Evolutionary conservation across 2,329 filamentous ascomycete genomes (phyloP).

Genomic region (Xylaria hypoxylon): DNA sequence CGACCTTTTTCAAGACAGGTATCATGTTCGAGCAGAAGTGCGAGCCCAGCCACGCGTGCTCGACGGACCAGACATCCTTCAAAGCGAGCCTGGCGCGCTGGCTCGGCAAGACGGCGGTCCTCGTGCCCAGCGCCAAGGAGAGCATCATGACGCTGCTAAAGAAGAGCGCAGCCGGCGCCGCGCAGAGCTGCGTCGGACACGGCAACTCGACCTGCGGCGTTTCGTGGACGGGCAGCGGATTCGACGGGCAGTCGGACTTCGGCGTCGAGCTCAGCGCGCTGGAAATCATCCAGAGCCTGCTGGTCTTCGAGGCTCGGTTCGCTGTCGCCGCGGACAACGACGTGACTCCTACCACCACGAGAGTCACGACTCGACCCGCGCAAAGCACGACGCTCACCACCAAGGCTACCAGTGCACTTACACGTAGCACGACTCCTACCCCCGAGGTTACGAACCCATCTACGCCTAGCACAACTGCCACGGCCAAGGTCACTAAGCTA

Average conservation of each 20-base stretch:
- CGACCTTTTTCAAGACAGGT: conserved; percentile 58
- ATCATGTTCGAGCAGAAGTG: conserved; percentile 70
- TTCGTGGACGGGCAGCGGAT: conserved; percentile 60
- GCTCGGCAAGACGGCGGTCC: conserved; percentile 55
- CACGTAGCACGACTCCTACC: background rate
- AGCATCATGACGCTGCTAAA: conserved; percentile 45
- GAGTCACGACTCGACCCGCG: too few species aligned
- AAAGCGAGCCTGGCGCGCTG: conserved; percentile 61
- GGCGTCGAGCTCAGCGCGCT: conserved; percentile 68
- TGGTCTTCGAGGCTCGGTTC: conserved; percentile 35
- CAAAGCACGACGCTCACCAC: too few species aligned
- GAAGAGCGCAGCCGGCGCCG: conserved; percentile 56
- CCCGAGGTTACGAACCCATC: background rate
- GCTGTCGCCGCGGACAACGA: conserved; percentile 7
- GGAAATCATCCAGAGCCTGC: conserved; percentile 57
- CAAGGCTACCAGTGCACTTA: too few species aligned
- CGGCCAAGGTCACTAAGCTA: too few species aligned
- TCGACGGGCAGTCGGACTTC: conserved; percentile 63
- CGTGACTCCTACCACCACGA: background rate
- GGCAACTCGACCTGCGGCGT: conserved; percentile 60
- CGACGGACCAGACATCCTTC: conserved; percentile 53
- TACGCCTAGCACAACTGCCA: background rate
- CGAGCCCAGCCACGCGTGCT: conserved; percentile 56
- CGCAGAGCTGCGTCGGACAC: conserved; percentile 44
- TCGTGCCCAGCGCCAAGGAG: conserved; percentile 45